Conservation (phyloP, 169 alveolate genomes). For the Cryptosporidium parvum region DNA sequence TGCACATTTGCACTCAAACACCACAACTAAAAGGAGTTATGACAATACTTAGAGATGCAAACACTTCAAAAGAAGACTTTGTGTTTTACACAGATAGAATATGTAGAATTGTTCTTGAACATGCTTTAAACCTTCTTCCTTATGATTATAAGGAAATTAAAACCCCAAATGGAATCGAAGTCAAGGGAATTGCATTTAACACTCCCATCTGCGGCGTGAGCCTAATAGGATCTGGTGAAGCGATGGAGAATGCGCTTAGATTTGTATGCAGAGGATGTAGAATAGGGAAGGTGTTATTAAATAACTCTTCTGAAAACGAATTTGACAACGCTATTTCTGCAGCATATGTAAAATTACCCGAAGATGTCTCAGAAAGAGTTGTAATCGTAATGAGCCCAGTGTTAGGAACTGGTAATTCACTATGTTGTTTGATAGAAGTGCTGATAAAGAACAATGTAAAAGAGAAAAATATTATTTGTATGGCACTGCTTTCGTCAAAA, state of each 20-base stretch:
- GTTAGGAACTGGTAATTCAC: constrained; percentile 87
- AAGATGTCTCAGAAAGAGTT: constrained; percentile 79
- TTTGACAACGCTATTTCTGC: not conserved
- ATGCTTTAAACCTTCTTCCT: constrained; percentile 68
- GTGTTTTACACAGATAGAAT: constrained; percentile 68
- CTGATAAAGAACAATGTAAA: constrained; percentile 81
- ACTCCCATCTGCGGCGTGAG: constrained; percentile 75
- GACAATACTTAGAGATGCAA: constrained; percentile 69
- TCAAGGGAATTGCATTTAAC: constrained; percentile 59
- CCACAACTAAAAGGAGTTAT: constrained; percentile 75
- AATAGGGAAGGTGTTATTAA: constrained; percentile 54
- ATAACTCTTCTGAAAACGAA: constrained; percentile 19
- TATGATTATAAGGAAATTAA: constrained; percentile 48
- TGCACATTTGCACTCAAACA: constrained; percentile 52
- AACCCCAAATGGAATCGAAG: constrained; percentile 33
- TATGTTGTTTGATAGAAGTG: constrained; percentile 79
- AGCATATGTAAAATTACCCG: constrained; percentile 79
- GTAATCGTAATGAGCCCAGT: constrained; percentile 86
- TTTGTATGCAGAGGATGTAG: constrained; percentile 75
- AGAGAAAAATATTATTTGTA: constrained; percentile 83
- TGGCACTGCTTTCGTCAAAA: constrained; percentile 83
- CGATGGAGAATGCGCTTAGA: constrained; percentile 73
- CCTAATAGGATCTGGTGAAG: constrained; percentile 70
- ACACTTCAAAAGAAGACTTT: constrained; percentile 57
- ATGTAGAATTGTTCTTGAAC: constrained; percentile 63